Percentiles rank a stretch among this genome's conserved stretches.
Evolutionary conservation across 2,329 filamentous ascomycete species (phyloP).

Genomic region (Aphanocladium album): DNA sequence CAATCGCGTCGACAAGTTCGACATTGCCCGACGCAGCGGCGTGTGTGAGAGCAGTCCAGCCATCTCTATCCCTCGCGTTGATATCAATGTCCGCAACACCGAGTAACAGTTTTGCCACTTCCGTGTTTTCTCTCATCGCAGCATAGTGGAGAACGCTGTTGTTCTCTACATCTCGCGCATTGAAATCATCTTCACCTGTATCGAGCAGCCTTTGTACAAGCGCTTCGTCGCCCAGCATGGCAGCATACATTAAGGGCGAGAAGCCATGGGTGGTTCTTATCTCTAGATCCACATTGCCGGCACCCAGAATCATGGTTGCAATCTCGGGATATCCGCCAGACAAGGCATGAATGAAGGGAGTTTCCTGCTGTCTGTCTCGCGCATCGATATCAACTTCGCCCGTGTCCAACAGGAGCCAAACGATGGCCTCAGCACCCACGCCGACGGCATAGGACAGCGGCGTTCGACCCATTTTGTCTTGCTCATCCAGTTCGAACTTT

Average conservation of each 20-base stretch:
- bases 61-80: not conserved
- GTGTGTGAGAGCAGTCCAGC: not conserved
- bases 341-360: no score
- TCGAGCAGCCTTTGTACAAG: not conserved
- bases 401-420: not conserved
- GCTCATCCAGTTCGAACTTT: not conserved
- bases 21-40: not conserved
- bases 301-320: no score
- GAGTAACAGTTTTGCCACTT: not conserved
- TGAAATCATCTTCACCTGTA: not conserved
- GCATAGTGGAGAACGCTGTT: not conserved
- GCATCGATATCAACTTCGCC: not conserved
- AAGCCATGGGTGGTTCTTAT: not conserved
- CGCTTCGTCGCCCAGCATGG: not conserved
- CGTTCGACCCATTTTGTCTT: not conserved
- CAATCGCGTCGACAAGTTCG: not conserved
- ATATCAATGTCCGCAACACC: not conserved
- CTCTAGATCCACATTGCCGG: no score
- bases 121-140: not conserved
- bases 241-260: not conserved
- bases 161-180: not conserved
- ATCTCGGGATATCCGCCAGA: no score
- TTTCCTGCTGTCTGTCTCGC: no score
- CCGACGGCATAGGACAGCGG: not conserved
- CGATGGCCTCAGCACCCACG: not conserved